Base-by-base conservation (phyloP, 176 grass and related monocot species). In the Rhynchospora pubera region DNA sequence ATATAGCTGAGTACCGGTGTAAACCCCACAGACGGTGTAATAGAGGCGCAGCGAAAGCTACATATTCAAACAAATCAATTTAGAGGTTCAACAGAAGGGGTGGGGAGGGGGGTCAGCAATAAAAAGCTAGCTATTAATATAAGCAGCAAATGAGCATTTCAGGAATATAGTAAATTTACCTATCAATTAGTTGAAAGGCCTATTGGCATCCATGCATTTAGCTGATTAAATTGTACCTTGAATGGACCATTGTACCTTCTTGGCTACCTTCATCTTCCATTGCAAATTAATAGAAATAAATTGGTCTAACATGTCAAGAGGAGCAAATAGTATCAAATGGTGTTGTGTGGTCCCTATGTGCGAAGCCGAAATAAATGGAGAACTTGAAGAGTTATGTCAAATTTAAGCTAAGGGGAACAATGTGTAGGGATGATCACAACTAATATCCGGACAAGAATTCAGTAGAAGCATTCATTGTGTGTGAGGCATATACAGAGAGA, bases 351-450 rank as follows among this genome's bases (percentile, higher is more conserved):
- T 64, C 59, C 79, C 15, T 39, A 42, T 7, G 12, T 7, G 42
- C 46, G 58, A 80, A 61, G 42, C 16, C 9, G 42, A 62, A 80
- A 80, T 50, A 82, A 65, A 82, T 67, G 79, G 72, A 56, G 50
- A 77, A 77, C 72, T 77, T 32, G 22, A 66, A 66, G 26, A 50
- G 30, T 3, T 48, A 66, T 62, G 78, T 50, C 59, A 82, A 65
- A 66, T 46, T 82, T 47, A 52, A 82, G 50, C 50, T 53, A 5
- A 32, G 12, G 79, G 70, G 79, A 82, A 82, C 79, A 82, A 82
- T 82, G 61, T 82, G 61, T 82, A 82, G 79, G 61, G 79, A 82
- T 82, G 79, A 82, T 82, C 79, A 1, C 79, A 82, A 47, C 79
- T 82, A 82, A 82, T 65, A 82, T 82, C 59, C 61, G 42, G 79